Conservation (phyloP, 148 eudicot species). For the Chenopodium quinoa region DNA sequence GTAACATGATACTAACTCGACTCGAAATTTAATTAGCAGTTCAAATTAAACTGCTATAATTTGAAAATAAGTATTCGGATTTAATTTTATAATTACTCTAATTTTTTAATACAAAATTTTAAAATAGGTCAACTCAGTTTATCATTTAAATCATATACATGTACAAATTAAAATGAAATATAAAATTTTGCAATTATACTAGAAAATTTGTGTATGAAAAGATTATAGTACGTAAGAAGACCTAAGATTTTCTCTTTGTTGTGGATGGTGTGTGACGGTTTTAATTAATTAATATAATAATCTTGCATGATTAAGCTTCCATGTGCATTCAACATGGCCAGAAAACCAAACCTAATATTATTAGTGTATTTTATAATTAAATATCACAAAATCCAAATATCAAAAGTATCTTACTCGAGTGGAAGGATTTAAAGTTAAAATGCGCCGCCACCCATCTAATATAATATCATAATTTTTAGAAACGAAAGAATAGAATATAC, state of each 20-base stretch:
- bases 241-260: neutral
- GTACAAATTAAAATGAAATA: no score
- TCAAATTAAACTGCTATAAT: no score
- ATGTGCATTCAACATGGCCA: slow-evolving; percentile 13
- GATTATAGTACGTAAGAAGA: neutral
- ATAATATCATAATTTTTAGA: neutral
- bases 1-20: no score
- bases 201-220: no score
- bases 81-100: no score
- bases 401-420: neutral
- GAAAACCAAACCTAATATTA: neutral
- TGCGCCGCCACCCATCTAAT: slow-evolving; percentile 1
- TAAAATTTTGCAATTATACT: neutral
- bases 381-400: neutral
- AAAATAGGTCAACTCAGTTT: neutral
- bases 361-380: neutral
- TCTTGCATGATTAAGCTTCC: slow-evolving; percentile 1
- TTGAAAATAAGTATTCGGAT: no score
- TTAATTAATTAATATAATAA: neutral
- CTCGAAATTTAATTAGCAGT: no score
- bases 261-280: neutral
- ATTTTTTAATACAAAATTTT: no score
- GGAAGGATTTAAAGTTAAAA: neutral
- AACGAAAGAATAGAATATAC: neutral
- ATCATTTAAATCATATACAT: no score